Conservation (phyloP, 495 filamentous ascomycete species). For the Stereocaulon alpinum region DNA sequence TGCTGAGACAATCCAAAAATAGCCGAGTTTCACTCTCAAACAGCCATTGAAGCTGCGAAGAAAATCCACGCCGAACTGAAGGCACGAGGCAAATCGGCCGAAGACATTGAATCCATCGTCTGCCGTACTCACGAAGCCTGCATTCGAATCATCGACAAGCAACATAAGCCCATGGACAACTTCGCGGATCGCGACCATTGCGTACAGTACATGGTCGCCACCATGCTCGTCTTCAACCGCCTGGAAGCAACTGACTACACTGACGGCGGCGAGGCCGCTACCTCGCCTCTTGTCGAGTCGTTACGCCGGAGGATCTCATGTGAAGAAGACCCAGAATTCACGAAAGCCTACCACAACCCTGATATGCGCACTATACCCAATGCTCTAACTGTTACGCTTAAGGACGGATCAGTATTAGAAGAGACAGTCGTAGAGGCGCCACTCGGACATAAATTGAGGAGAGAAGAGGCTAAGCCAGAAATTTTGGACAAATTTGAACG, state of each 20-base stretch:
- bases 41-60: constrained; percentile 89
- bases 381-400: constrained; percentile 82
- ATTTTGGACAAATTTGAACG: constrained; percentile 91
- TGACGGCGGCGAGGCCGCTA: constrained; percentile 82
- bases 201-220: constrained; percentile 97
- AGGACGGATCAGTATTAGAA: constrained; percentile 86
- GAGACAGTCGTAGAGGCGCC: constrained; percentile 94
- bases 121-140: constrained; percentile 98
- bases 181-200: constrained; percentile 78
- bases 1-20: constrained; percentile 15
- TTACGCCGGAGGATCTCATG: constrained; percentile 87
- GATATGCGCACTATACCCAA: constrained; percentile 90
- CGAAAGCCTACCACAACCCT: constrained; percentile 86
- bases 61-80: constrained; percentile 74
- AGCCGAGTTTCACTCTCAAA: constrained; percentile 99
- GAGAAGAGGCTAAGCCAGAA: constrained; percentile 95
- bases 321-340: constrained; percentile 92
- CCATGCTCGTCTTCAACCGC: constrained; percentile 89
- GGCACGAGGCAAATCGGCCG: constrained; percentile 76
- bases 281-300: constrained; percentile 76
- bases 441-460: constrained; percentile 79
- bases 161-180: constrained; percentile 99
- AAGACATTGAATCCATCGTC: constrained; percentile 84
- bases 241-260: constrained; percentile 86
- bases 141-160: constrained; percentile 98